These are phyloP conservation scores for Chamaecrista fasciculata DNA, from an alignment of 306 rosid genomes.

Conservation along the genomic window DNA sequence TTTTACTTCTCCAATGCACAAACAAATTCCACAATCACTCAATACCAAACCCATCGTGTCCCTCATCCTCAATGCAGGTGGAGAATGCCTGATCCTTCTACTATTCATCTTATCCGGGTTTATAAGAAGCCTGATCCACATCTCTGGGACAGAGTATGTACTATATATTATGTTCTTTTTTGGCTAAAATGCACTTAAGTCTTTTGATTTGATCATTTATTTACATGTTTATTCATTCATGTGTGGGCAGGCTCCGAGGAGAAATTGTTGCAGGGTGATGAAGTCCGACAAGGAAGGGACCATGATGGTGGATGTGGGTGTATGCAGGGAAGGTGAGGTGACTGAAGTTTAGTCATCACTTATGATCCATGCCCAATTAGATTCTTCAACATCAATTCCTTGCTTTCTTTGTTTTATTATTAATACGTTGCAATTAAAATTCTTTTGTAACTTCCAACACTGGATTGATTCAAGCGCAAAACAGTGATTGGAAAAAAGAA, in stretches of 20 bases:
- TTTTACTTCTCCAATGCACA: conserved; percentile 64
- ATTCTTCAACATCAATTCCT: not conserved
- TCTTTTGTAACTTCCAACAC: too few species aligned
- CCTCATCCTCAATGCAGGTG: conserved; percentile 75
- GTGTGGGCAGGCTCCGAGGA: conserved; percentile 74
- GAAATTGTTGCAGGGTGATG: conserved; percentile 86
- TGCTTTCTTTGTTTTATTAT: too few species aligned
- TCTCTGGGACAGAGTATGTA: conserved; percentile 88
- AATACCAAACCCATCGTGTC: conserved; percentile 52
- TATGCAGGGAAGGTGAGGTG: conserved; percentile 71
- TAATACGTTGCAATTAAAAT: too few species aligned
- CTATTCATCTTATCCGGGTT: conserved; percentile 46
- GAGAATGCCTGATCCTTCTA: conserved; percentile 73
- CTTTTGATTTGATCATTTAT: too few species aligned
- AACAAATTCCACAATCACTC: conserved; percentile 36
- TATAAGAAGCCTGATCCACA: conserved; percentile 71
- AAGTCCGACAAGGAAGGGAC: conserved; percentile 50
- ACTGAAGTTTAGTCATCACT: conserved; percentile 52
- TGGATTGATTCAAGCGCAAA: not conserved
- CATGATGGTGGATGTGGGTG: conserved; percentile 68
- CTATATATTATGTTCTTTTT: not conserved
- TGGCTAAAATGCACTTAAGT: too few species aligned
- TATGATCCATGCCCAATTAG: too few species aligned
- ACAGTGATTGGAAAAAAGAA: too few species aligned
- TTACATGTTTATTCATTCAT: not conserved